A percentile compares a stretch with the other conserved stretches of the same genome.
Evolutionary conservation across 1,139 yeast genomes (phyloP).

Genomic region (Geotrichum bryndzae): DNA sequence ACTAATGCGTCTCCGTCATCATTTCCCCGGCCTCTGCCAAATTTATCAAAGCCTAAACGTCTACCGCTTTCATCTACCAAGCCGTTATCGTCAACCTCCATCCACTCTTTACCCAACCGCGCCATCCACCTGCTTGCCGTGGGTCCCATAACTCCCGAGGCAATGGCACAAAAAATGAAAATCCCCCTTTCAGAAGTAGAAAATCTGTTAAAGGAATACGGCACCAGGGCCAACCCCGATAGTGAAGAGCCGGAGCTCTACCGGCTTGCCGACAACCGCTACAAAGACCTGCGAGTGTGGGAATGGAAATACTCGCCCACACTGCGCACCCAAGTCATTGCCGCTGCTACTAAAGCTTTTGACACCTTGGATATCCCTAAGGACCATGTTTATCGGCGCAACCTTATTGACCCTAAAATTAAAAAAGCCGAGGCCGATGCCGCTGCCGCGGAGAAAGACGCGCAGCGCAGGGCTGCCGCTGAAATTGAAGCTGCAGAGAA

Average conservation of each 20-base stretch:
- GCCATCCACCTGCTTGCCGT: conserved; percentile 37
- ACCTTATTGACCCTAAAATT: conserved; percentile 31
- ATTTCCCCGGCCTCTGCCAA: not conserved
- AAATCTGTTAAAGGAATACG: conserved; percentile 30
- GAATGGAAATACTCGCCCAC: conserved; percentile 36
- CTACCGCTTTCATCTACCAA: conserved; percentile 20
- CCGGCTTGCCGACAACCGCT: conserved; percentile 30
- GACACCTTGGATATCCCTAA: conserved; percentile 29
- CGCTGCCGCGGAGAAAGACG: conserved; percentile 4
- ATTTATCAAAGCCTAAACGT: conserved; percentile 16
- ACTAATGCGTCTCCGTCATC: conserved; percentile 18
- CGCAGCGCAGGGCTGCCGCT: conserved; percentile 3
- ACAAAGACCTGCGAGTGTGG: conserved; percentile 35
- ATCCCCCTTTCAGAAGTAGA: conserved; percentile 29
- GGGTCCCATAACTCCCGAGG: conserved; percentile 25
- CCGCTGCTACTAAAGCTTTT: conserved; percentile 31
- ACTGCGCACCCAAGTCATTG: conserved; percentile 32
- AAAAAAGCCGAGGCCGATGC: conserved; percentile 21
- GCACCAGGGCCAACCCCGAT: conserved; percentile 13
- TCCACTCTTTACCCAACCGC: conserved; percentile 29
- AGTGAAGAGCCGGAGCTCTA: not conserved
- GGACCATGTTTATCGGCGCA: conserved; percentile 32
- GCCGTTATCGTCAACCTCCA: conserved; percentile 27
- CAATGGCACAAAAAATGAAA: conserved; percentile 32
- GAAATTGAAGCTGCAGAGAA: conserved; percentile 16